phyloP scores from a whole-genome alignment of 164 flowering plant genomes.

The Tinospora cordifolia region DNA sequence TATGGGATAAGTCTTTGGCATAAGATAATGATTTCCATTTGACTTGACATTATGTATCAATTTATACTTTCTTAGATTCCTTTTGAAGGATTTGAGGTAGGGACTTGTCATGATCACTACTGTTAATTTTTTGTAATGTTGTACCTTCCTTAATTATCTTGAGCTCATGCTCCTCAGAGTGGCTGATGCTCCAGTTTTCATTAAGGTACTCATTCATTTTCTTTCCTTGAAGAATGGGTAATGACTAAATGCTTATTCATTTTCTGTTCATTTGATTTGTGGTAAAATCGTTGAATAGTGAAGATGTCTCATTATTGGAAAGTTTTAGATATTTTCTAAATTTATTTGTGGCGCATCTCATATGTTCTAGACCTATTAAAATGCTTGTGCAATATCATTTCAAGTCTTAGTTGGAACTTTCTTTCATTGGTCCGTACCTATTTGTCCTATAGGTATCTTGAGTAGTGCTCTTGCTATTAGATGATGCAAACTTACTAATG shows the following conservation, averaged over 20 bases:
- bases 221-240: background rate
- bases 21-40: background rate
- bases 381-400: background rate
- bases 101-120: background rate
- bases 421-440: background rate
- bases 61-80: conserved; percentile 4
- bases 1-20: too few species aligned
- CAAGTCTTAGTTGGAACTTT: background rate
- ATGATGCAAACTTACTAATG: background rate
- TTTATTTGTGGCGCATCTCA: background rate
- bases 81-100: conserved; percentile 2
- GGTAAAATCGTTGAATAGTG: background rate
- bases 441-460: background rate
- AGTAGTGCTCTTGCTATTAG: background rate
- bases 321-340: background rate
- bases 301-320: background rate
- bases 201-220: background rate
- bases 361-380: background rate
- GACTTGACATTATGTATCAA: background rate
- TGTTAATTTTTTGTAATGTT: background rate
- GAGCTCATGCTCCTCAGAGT: background rate
- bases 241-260: background rate
- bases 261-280: background rate
- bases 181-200: background rate
- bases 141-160: background rate